Base-by-base conservation (phyloP, 352 stramenopile genomes). In the Aphanomyces astaci region DNA sequence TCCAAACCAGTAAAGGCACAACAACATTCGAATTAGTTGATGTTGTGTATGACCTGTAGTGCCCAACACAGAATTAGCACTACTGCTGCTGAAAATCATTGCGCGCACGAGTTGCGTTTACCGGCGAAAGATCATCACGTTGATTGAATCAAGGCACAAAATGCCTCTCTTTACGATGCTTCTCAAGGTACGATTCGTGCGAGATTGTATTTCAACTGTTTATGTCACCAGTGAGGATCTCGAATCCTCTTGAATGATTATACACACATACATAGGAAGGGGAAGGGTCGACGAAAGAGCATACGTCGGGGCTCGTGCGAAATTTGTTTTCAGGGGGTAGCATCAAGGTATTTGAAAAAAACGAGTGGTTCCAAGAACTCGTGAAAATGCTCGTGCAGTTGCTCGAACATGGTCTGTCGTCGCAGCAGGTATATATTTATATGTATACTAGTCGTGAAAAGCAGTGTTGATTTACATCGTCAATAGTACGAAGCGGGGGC, bases 81-180 rank as follows among this genome's bases (percentile, higher is more conserved):
- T 68, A 9, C 25, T 68, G 25, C 43, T 68, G 40, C 43, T 68
- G 13, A 68, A 68, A 28, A 68, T 68, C 27, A 27, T 68, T 48
- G 62, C 62, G 0, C 62, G 62, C 32, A 68, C 19, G 28, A 59
- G 43, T 30, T 51, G 62, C n/a, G 31, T 68, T 17, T 59, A 59
- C 22, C 62, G 62, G 10, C 46, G 62, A 32, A 68, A 68, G 51
- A 68, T 68, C 33, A 31, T 68, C 15, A 51, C 49, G 30, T 4
- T 52, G 28, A 56, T 68, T n/a, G 39, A 68, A 59, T 33, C 51
- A 19, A 1, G 51, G 51, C 51, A 59, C 13, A 22, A 48, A 10
- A 59, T 68, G 62, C 49, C 62, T 2, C 32, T 68, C 5, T 28
- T 56, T 22, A 59, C 43, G 2, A 25, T 28, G n/a, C 19, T 68